Evolutionary conservation across 2,329 filamentous ascomycete genomes (phyloP).

Genomic region (Trichoderma cornu-damae): DNA sequence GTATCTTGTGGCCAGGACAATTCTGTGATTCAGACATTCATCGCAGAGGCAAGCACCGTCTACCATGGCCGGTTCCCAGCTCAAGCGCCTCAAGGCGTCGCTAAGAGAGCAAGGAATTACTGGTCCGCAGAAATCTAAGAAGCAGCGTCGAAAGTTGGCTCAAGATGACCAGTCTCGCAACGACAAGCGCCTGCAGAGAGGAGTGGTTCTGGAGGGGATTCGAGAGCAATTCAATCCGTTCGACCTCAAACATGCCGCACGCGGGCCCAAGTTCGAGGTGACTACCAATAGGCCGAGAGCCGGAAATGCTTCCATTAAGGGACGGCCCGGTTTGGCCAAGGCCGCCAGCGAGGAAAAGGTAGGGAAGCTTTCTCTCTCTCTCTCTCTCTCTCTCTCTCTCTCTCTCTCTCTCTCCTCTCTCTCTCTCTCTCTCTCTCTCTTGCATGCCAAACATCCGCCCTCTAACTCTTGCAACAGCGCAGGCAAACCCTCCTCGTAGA

Average conservation of each 20-base stretch:
- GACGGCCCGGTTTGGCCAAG: constrained; percentile 77
- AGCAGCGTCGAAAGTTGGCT: constrained; percentile 73
- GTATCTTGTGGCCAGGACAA: background rate
- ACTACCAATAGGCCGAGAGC: constrained; percentile 59
- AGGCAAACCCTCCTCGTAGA: constrained; percentile 81
- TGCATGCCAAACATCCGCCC: background rate
- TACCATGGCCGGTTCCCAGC: constrained; percentile 87
- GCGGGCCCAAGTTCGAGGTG: constrained; percentile 79
- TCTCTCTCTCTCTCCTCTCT: too few relatives aligned
- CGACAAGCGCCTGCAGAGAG: constrained; percentile 71
- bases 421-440: background rate
- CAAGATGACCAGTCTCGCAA: constrained; percentile 59
- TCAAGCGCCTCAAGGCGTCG: constrained; percentile 91
- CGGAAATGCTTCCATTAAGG: constrained; percentile 54
- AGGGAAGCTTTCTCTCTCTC: constrained; percentile 29
- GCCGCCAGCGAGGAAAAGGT: constrained; percentile 81
- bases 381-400: too few relatives aligned
- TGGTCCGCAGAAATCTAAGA: constrained; percentile 90
- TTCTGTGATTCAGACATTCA: background rate
- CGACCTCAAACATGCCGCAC: constrained; percentile 76
- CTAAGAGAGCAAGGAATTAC: constrained; percentile 84
- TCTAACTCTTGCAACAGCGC: constrained; percentile 45
- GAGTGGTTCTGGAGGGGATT: constrained; percentile 75
- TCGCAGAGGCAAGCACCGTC: background rate
- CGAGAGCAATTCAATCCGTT: constrained; percentile 98